Evolutionary conservation across 2,329 filamentous ascomycete genomes (phyloP).

Genomic region (Diplocarpon mali): DNA sequence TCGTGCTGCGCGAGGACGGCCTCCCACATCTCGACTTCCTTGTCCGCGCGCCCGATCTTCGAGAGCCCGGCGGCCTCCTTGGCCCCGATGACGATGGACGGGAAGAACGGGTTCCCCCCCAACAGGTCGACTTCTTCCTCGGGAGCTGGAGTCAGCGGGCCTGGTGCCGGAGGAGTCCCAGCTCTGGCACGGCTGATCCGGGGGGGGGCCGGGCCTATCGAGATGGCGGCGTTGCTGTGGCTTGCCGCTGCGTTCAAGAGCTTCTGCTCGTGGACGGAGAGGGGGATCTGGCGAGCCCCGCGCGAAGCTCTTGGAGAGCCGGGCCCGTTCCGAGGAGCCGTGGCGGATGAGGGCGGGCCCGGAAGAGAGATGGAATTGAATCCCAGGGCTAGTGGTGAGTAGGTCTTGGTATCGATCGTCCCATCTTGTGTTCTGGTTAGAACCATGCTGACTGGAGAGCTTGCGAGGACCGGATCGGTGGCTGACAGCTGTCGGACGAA

Average conservation of each 20-base stretch:
- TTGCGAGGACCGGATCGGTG: background rate
- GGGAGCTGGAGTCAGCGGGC: background rate
- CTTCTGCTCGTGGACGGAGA: no score
- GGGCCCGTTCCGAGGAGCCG: no score
- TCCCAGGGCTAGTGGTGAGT: constrained; percentile 1
- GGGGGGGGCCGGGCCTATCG: no score
- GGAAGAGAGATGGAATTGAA: background rate
- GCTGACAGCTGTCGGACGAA: background rate
- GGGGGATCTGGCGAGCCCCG: no score
- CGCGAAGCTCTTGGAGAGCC: no score
- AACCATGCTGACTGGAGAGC: constrained; percentile 1
- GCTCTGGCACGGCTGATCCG: background rate
- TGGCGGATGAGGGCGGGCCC: no score
- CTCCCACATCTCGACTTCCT: constrained; percentile 13
- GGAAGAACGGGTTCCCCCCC: constrained; percentile 4
- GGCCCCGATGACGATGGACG: constrained; percentile 8
- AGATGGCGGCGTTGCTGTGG: no score
- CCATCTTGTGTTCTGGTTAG: constrained; percentile 7
- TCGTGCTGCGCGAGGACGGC: constrained; percentile 7
- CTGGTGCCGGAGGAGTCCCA: background rate
- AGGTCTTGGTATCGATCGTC: constrained; percentile 1
- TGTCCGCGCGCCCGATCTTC: constrained; percentile 9
- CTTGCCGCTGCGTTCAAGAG: no score
- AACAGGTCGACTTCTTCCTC: background rate
- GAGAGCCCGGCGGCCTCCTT: constrained; percentile 11